A percentile compares a stretch with the other conserved stretches of the same genome.
phyloP scores from a whole-genome alignment of 257 asterid species.

The Solanum clarkiae region DNA sequence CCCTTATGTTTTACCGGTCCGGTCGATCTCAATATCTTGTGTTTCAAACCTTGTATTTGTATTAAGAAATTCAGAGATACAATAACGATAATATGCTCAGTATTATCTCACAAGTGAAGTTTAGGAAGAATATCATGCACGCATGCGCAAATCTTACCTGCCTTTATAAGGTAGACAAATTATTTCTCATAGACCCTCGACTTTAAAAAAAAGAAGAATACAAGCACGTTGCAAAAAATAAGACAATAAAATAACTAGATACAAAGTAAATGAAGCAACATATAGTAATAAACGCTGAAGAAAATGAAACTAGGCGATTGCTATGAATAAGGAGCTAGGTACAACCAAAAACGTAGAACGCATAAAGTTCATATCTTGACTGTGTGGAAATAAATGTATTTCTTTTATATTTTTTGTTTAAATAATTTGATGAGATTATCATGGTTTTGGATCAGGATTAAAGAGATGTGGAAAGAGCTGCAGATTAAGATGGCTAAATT shows the following conservation, averaged over 20 bases:
- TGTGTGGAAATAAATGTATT: background rate
- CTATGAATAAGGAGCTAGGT: background rate
- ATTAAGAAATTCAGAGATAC: background rate
- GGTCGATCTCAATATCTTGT: background rate
- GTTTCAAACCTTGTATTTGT: background rate
- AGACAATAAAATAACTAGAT: background rate
- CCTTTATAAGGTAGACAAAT: background rate
- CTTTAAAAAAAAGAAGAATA: background rate
- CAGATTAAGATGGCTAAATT: constrained; percentile 18
- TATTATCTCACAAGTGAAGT: background rate
- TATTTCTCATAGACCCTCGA: background rate
- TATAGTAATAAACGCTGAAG: background rate
- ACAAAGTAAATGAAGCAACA: background rate
- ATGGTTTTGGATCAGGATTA: constrained; percentile 1
- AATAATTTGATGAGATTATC: background rate
- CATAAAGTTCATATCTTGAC: background rate
- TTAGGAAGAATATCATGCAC: background rate
- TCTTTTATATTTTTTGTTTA: background rate
- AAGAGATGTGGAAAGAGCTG: constrained; percentile 19
- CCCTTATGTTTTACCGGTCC: background rate
- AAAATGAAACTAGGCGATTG: background rate
- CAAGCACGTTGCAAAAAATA: background rate
- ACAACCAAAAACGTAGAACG: background rate
- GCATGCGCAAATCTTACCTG: background rate
- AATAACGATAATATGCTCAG: background rate